Evolutionary conservation across 139 green algal genomes (phyloP).

Genomic region (Zygnema cylindricum): DNA sequence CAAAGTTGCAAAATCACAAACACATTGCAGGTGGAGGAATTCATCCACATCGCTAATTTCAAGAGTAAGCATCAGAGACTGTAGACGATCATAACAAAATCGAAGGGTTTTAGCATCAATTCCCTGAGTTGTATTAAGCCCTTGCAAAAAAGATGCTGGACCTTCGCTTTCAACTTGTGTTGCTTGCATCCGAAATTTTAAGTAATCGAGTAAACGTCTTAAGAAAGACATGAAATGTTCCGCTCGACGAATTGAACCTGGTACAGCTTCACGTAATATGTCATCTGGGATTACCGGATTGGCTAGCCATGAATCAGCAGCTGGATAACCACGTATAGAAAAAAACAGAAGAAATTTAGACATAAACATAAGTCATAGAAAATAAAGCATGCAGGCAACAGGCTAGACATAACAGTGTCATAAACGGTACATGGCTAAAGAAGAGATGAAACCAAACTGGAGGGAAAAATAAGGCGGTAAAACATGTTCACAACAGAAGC

Average conservation of each 20-base stretch:
- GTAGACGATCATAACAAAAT: constrained; percentile 98
- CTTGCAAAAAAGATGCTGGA: constrained; percentile 81
- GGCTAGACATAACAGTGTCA: no score
- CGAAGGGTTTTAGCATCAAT: constrained; percentile 80
- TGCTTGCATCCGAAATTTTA: constrained; percentile 73
- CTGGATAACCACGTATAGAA: constrained; percentile 21
- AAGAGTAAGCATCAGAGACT: constrained; percentile 91
- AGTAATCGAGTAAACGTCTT: constrained; percentile 86
- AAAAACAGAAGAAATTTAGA: not conserved
- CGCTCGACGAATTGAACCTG: constrained; percentile 91
- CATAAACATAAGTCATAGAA: not conserved
- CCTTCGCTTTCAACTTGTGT: constrained; percentile 77
- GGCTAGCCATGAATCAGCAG: constrained; percentile 78
- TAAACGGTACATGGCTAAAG: no score
- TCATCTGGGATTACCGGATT: constrained; percentile 89
- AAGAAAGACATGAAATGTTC: constrained; percentile 99
- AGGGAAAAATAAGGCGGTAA: no score
- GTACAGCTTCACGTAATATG: constrained; percentile 86
- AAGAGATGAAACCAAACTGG: no score
- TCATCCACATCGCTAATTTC: constrained; percentile 96
- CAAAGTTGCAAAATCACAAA: constrained; percentile 97
- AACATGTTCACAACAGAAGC: no score
- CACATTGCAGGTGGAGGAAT: constrained; percentile 78
- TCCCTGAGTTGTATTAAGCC: constrained; percentile 70
- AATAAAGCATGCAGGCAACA: no score